phyloP scores from a whole-genome alignment of 2,329 filamentous ascomycete genomes.

The Paracoccidioides brasiliensis region DNA sequence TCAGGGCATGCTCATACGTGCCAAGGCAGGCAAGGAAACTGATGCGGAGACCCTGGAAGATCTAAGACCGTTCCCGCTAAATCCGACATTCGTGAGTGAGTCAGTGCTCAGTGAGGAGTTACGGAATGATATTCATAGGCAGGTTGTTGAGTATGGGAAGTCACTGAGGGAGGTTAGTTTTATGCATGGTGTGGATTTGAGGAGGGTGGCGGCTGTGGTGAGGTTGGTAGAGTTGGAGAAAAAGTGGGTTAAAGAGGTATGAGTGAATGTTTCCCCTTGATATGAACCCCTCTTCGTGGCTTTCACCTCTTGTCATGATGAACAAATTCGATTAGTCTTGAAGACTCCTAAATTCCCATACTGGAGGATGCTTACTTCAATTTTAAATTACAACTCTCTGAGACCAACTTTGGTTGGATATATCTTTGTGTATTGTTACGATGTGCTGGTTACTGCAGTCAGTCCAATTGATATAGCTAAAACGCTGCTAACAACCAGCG shows the following conservation, averaged over 20 bases:
- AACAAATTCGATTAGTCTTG: slow-evolving; percentile 97
- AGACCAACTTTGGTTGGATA: slow-evolving; percentile 22
- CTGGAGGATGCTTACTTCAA: slow-evolving; percentile 42
- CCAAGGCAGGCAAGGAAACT: slow-evolving; percentile 20
- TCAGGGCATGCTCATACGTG: slow-evolving; percentile 35
- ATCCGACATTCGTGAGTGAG: slow-evolving; percentile 56
- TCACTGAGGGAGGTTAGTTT: slow-evolving; percentile 66
- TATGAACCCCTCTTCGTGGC: background rate
- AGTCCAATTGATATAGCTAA: slow-evolving; percentile 2
- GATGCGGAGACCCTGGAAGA: slow-evolving; percentile 2
- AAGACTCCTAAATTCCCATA: slow-evolving; percentile 54
- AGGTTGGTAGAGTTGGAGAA: slow-evolving; percentile 77
- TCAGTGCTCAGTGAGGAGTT: slow-evolving; percentile 60
- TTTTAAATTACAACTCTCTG: slow-evolving; percentile 66
- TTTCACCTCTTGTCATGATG: slow-evolving; percentile 41
- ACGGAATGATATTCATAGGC: slow-evolving; percentile 58
- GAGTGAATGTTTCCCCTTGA: slow-evolving; percentile 24
- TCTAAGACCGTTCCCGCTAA: slow-evolving; percentile 57
- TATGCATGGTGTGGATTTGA: slow-evolving; percentile 64
- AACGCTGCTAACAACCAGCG: slow-evolving; percentile 13
- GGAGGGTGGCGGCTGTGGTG: slow-evolving; percentile 73
- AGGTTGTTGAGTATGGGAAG: slow-evolving; percentile 52
- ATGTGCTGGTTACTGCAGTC: no score
- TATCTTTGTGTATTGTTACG: slow-evolving; percentile 1
- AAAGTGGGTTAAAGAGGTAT: slow-evolving; percentile 61